These are phyloP conservation scores for Petunia axillaris DNA, from an alignment of 257 asterid species.

Conservation along the genomic window DNA sequence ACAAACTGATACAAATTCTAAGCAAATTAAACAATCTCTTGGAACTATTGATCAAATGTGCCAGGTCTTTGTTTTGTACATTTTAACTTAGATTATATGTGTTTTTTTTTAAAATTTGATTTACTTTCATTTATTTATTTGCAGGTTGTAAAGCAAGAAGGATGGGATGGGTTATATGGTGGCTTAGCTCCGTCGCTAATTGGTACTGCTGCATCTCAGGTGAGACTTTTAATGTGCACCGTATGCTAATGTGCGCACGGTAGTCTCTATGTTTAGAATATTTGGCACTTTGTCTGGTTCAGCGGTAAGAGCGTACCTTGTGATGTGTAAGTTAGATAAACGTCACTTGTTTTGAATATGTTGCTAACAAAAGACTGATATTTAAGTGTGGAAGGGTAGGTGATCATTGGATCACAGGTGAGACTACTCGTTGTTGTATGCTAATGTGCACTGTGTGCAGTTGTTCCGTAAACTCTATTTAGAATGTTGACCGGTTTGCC, in stretches of 20 bases:
- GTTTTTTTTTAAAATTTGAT: not conserved
- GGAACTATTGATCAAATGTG: constrained; percentile 72
- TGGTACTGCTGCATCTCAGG: constrained; percentile 98
- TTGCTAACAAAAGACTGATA: no score
- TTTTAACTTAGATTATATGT: not conserved
- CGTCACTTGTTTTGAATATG: no score
- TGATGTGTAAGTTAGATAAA: no score
- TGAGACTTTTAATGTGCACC: constrained; percentile 27
- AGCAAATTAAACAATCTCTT: constrained; percentile 54
- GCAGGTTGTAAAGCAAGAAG: constrained; percentile 87
- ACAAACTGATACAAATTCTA: constrained; percentile 81
- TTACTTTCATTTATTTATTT: constrained; percentile 11
- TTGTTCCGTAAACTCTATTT: no score
- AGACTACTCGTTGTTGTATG: no score
- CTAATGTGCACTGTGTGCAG: no score
- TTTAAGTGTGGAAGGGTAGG: no score
- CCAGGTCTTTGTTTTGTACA: constrained; percentile 47
- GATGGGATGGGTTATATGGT: constrained; percentile 88
- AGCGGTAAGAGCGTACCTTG: no score
- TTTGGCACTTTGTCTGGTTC: not conserved
- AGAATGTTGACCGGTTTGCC: no score
- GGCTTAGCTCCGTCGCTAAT: constrained; percentile 89
- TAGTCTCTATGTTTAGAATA: constrained; percentile 7
- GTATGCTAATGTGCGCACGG: not conserved
- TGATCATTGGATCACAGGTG: no score